Evolutionary conservation across 768 basidiomycete genomes (phyloP).

Genomic region (Kwoniella dejecticola): DNA sequence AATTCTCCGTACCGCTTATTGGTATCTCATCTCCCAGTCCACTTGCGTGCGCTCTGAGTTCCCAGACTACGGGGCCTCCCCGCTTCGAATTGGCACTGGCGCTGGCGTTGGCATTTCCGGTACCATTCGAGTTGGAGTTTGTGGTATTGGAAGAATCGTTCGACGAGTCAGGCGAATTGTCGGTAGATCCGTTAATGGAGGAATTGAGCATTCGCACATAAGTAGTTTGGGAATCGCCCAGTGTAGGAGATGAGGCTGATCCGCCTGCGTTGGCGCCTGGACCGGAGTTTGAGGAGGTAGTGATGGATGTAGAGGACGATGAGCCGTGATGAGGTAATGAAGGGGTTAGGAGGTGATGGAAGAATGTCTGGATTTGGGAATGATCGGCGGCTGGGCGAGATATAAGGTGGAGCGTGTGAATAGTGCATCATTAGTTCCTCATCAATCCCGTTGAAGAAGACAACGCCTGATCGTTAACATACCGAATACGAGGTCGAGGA

Average conservation of each 20-base stretch:
- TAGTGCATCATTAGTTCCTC: no score
- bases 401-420: no score
- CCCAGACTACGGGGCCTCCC: conserved; percentile 39
- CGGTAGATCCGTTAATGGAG: background rate
- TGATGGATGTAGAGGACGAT: conserved; percentile 22
- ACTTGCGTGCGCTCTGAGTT: conserved; percentile 43
- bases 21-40: conserved; percentile 27
- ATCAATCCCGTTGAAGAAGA: no score
- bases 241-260: conserved; percentile 7
- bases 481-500: conserved; percentile 51
- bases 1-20: conserved; percentile 9
- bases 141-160: conserved; percentile 7
- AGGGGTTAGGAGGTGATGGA: conserved; percentile 19
- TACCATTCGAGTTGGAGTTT: background rate
- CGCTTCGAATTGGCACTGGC: background rate
- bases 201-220: conserved; percentile 32
- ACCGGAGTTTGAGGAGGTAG: conserved; percentile 3
- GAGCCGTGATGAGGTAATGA: conserved; percentile 18
- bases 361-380: conserved; percentile 31
- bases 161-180: conserved; percentile 12
- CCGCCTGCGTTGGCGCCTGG: background rate
- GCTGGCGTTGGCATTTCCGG: background rate
- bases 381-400: conserved; percentile 43
- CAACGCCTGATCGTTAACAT: conserved; percentile 8
- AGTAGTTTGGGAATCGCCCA: conserved; percentile 28